A percentile compares a stretch with the other conserved stretches of the same genome.
Conservation (phyloP, 306 rosid genomes). For the Glycine soja region DNA sequence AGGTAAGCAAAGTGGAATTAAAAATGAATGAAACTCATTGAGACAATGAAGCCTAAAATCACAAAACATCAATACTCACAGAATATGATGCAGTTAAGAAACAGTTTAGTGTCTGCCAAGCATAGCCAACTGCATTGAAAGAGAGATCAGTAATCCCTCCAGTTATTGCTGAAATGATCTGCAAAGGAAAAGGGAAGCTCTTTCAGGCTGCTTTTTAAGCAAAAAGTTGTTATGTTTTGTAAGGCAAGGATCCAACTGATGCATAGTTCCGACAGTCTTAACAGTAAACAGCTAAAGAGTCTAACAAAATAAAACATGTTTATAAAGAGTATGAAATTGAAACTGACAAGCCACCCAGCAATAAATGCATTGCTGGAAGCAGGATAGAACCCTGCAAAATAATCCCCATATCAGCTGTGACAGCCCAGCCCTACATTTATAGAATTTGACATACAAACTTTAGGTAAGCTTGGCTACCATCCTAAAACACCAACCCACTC, state of each 20-base stretch:
- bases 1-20: slow-evolving; percentile 1
- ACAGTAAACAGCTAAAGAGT: slow-evolving; percentile 10
- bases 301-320: background rate
- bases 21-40: slow-evolving; percentile 15
- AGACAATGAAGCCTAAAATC: slow-evolving; percentile 28
- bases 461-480: too few relatives aligned
- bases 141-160: slow-evolving; percentile 94
- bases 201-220: slow-evolving; percentile 15
- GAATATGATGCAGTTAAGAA: slow-evolving; percentile 98
- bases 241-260: slow-evolving; percentile 20
- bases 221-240: slow-evolving; percentile 26
- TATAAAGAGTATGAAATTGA: slow-evolving; percentile 19
- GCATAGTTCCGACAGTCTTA: slow-evolving; percentile 33
- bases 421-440: slow-evolving; percentile 3
- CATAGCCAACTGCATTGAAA: slow-evolving; percentile 83
- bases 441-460: background rate
- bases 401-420: slow-evolving; percentile 7
- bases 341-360: slow-evolving; percentile 20
- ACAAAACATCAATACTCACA: slow-evolving; percentile 66
- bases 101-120: slow-evolving; percentile 92
- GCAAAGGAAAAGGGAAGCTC: slow-evolving; percentile 49
- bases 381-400: slow-evolving; percentile 22
- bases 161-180: slow-evolving; percentile 95
- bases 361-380: background rate
- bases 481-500: background rate